These are phyloP conservation scores for Ophiostoma sp. DNA, from an alignment of 2,329 filamentous ascomycete species.

Conservation along the genomic window DNA sequence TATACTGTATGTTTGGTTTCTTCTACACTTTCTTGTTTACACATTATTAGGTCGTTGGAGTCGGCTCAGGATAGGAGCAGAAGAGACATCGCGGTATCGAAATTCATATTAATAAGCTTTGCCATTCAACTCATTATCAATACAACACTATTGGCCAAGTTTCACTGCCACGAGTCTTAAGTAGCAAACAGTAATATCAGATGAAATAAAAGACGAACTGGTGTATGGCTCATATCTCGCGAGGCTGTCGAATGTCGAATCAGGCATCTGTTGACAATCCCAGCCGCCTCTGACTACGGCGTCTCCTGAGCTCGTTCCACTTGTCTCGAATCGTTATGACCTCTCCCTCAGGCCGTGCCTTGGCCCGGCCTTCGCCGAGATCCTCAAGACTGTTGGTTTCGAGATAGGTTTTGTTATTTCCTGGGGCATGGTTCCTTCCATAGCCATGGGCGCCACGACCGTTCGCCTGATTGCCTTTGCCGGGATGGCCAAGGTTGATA, in stretches of 20 bases:
- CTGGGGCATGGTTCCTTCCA: neutral
- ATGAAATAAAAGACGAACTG: too few relatives aligned
- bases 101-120: neutral
- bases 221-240: too few relatives aligned
- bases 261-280: conserved; percentile 6
- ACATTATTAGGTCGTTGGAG: neutral
- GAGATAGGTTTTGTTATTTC: conserved; percentile 5
- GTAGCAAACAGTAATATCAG: too few relatives aligned
- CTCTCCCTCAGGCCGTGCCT: conserved; percentile 42
- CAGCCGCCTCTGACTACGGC: conserved; percentile 27
- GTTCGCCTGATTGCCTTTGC: conserved; percentile 1
- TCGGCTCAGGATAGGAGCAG: neutral
- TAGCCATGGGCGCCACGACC: neutral
- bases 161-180: too few relatives aligned
- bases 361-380: conserved; percentile 44
- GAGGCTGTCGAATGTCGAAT: too few relatives aligned
- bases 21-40: neutral
- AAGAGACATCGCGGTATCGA: neutral
- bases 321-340: conserved; percentile 42
- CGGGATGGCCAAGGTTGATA: neutral
- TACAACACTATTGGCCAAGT: too few relatives aligned
- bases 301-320: conserved; percentile 37
- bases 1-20: neutral
- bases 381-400: conserved; percentile 48
- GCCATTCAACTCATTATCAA: too few relatives aligned